A percentile compares a stretch with the other conserved stretches of the same genome.
phyloP scores from a whole-genome alignment of 441 rosid genomes.

The Syzygium syzygioides region DNA sequence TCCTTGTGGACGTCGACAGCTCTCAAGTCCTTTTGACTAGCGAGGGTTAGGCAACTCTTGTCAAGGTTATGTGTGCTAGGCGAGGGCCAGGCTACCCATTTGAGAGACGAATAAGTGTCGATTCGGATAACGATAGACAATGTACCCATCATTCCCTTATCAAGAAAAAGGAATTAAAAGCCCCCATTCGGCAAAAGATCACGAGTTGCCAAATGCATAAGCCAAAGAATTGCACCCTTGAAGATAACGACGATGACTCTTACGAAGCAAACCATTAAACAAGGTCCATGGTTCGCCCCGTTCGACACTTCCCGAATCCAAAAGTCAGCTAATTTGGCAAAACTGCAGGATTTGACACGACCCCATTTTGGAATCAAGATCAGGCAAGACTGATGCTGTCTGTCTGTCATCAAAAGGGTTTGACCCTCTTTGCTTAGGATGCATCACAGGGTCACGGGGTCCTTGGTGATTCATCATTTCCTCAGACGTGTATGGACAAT shows the following conservation, averaged over 20 bases:
- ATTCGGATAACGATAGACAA: background rate
- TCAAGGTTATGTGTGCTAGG: background rate
- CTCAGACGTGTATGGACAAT: background rate
- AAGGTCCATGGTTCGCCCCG: background rate
- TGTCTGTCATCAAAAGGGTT: background rate
- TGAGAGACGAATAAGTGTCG: background rate
- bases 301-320: background rate
- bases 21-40: background rate
- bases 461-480: background rate
- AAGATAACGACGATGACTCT: background rate
- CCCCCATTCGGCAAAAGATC: background rate
- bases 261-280: background rate
- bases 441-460: background rate
- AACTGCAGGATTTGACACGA: background rate
- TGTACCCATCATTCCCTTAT: background rate
- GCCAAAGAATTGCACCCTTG: background rate
- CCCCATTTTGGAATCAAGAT: background rate
- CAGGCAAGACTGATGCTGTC: background rate
- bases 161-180: background rate
- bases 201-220: background rate
- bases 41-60: background rate
- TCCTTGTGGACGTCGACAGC: background rate
- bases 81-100: background rate
- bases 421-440: background rate
- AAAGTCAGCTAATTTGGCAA: background rate